phyloP scores from a whole-genome alignment of 2,329 filamentous ascomycete species.

The Pochonia chlamydosporia region DNA sequence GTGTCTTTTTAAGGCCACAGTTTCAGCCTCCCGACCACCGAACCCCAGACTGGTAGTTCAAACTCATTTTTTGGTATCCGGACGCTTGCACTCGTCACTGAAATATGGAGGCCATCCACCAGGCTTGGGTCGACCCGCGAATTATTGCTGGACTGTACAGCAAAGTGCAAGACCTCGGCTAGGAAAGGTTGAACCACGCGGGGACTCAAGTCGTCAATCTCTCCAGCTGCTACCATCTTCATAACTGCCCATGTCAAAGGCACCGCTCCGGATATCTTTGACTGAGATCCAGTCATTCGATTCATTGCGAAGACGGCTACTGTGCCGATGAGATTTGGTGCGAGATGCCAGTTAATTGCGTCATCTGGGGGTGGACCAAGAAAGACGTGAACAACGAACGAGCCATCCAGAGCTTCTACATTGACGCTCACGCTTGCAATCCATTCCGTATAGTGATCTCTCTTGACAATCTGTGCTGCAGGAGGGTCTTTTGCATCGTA shows the following conservation, averaged over 20 bases:
- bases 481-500: slow-evolving; percentile 18
- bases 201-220: slow-evolving; percentile 31
- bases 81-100: slow-evolving; percentile 24
- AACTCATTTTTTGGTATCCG: slow-evolving; percentile 16
- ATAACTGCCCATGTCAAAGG: slow-evolving; percentile 46
- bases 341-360: slow-evolving; percentile 41
- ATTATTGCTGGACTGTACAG: slow-evolving; percentile 21
- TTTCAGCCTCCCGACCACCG: slow-evolving; percentile 15
- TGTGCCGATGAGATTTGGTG: slow-evolving; percentile 54
- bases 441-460: slow-evolving; percentile 55
- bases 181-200: slow-evolving; percentile 35
- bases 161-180: slow-evolving; percentile 28
- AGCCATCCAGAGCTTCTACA: slow-evolving; percentile 53
- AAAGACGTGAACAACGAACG: slow-evolving; percentile 63
- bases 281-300: slow-evolving; percentile 23
- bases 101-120: slow-evolving; percentile 24
- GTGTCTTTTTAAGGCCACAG: slow-evolving; percentile 14
- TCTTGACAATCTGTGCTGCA: slow-evolving; percentile 25
- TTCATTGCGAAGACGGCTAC: slow-evolving; percentile 49
- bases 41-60: slow-evolving; percentile 23
- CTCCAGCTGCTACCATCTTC: slow-evolving; percentile 30
- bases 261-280: slow-evolving; percentile 41
- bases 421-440: slow-evolving; percentile 59
- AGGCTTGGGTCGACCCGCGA: slow-evolving; percentile 16
- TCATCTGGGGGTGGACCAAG: slow-evolving; percentile 47